These are phyloP conservation scores for Corinectria fuckeliana DNA, from an alignment of 2,329 filamentous ascomycete genomes.

Conservation along the genomic window DNA sequence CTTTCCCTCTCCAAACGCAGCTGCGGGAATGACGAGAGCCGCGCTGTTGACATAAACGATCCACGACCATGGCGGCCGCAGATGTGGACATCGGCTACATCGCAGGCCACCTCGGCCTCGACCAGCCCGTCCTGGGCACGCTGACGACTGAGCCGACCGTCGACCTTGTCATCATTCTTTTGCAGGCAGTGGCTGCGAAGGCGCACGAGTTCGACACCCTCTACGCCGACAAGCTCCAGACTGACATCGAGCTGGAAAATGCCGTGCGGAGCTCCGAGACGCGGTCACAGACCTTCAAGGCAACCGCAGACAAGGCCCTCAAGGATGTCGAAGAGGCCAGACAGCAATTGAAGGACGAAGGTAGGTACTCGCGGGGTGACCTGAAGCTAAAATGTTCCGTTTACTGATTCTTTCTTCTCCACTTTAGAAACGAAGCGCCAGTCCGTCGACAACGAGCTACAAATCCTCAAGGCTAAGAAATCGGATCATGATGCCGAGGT, in stretches of 20 bases:
- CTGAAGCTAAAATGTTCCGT: background rate
- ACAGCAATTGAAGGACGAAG: slow-evolving; percentile 81
- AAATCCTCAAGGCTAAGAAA: slow-evolving; percentile 76
- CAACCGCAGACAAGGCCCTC: slow-evolving; percentile 80
- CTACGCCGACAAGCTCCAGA: slow-evolving; percentile 84
- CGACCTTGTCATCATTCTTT: slow-evolving; percentile 77
- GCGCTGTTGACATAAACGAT: slow-evolving; percentile 34
- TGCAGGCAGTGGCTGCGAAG: slow-evolving; percentile 77
- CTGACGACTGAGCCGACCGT: slow-evolving; percentile 73
- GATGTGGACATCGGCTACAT: slow-evolving; percentile 74
- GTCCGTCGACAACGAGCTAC: slow-evolving; percentile 80
- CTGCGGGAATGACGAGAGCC: slow-evolving; percentile 38
- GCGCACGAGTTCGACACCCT: slow-evolving; percentile 83
- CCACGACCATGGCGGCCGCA: slow-evolving; percentile 50
- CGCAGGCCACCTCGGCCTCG: slow-evolving; percentile 73
- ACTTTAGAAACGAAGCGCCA: slow-evolving; percentile 75
- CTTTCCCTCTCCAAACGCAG: slow-evolving; percentile 13
- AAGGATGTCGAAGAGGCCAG: slow-evolving; percentile 84
- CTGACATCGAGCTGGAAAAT: slow-evolving; percentile 93
- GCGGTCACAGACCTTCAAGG: slow-evolving; percentile 81
- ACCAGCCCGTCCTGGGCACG: slow-evolving; percentile 66
- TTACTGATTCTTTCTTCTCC: slow-evolving; percentile 20
- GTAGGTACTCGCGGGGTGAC: slow-evolving; percentile 54
- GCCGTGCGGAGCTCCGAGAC: slow-evolving; percentile 83
- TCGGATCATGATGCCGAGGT: slow-evolving; percentile 77